Percentiles rank a stretch among this genome's conserved stretches.
These are phyloP conservation scores for Chalciporus piperatus DNA, from an alignment of 768 basidiomycete species.

Conservation along the genomic window DNA sequence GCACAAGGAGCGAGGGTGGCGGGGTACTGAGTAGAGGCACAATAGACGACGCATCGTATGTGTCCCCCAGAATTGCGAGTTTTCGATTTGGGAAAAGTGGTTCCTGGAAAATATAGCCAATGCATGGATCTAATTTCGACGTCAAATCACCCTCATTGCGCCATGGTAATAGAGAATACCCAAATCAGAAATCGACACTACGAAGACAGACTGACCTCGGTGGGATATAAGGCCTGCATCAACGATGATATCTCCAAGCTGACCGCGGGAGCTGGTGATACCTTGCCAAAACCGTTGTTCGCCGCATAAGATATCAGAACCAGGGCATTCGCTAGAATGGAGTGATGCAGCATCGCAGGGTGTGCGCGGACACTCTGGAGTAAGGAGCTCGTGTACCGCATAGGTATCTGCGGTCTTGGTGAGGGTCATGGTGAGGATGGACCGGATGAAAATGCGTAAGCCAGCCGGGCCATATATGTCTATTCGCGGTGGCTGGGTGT, in stretches of 20 bases:
- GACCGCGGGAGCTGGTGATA: slow-evolving; percentile 41
- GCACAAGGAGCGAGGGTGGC: slow-evolving; percentile 67
- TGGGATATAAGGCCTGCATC: slow-evolving; percentile 77
- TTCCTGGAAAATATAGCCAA: slow-evolving; percentile 77
- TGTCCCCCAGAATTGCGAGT: slow-evolving; percentile 77
- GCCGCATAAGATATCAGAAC: slow-evolving; percentile 54
- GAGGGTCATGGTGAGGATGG: slow-evolving; percentile 64
- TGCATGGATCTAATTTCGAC: slow-evolving; percentile 60
- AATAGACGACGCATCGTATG: slow-evolving; percentile 59
- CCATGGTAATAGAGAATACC: background rate
- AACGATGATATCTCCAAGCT: slow-evolving; percentile 46
- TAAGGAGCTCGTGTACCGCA: slow-evolving; percentile 76
- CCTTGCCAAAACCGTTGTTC: slow-evolving; percentile 64
- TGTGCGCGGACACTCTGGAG: slow-evolving; percentile 48
- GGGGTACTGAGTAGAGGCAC: slow-evolving; percentile 52
- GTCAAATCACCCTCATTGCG: background rate
- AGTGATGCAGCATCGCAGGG: slow-evolving; percentile 47
- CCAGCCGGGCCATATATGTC: slow-evolving; percentile 82
- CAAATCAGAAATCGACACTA: background rate
- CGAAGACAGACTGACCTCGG: slow-evolving; percentile 48
- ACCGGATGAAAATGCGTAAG: slow-evolving; percentile 70
- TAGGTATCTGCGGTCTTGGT: slow-evolving; percentile 60
- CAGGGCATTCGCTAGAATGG: slow-evolving; percentile 63
- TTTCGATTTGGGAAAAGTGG: slow-evolving; percentile 48
- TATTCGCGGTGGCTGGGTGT: slow-evolving; percentile 43